A percentile compares a stretch with the other conserved stretches of the same genome.
Conservation (phyloP, 306 rosid genomes). For the Prinsepia uniflora region DNA sequence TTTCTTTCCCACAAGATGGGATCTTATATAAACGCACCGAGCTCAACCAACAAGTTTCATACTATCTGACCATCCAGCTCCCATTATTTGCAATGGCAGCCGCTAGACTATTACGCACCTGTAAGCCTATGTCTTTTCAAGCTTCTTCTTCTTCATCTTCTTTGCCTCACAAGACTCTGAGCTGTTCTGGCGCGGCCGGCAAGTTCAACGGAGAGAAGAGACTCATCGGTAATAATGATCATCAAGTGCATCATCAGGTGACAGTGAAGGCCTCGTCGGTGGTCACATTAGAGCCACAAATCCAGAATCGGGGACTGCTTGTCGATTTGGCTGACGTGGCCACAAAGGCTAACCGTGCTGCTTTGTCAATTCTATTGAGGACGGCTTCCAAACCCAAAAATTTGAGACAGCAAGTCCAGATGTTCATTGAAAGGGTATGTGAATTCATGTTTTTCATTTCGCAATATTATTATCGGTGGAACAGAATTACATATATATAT, state of each 20-base stretch:
- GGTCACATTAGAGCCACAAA: slow-evolving; percentile 1
- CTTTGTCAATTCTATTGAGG: slow-evolving; percentile 18
- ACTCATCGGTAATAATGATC: neutral
- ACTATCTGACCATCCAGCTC: too few relatives aligned
- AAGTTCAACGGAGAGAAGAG: slow-evolving; percentile 1
- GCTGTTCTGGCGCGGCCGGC: slow-evolving; percentile 8
- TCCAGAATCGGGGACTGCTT: neutral
- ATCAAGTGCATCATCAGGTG: slow-evolving; percentile 3
- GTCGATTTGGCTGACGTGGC: slow-evolving; percentile 26
- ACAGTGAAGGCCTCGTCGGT: slow-evolving; percentile 15
- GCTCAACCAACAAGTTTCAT: neutral
- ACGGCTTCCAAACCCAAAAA: slow-evolving; percentile 8
- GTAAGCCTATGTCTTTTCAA: slow-evolving; percentile 20
- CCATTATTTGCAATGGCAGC: slow-evolving; percentile 29
- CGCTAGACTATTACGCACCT: slow-evolving; percentile 26
- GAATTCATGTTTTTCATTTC: neutral
- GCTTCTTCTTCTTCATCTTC: slow-evolving; percentile 26
- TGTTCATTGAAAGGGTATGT: slow-evolving; percentile 44
- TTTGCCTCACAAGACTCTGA: slow-evolving; percentile 1
- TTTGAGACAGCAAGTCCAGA: slow-evolving; percentile 29
- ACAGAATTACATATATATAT: neutral
- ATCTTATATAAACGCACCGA: slow-evolving; percentile 9
- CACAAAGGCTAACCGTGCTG: slow-evolving; percentile 7
- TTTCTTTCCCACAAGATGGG: neutral
- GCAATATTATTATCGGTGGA: neutral